Evolutionary conservation across 1,284 basidiomycete species (phyloP).

Genomic region (Sanghuangporus weigelae): DNA sequence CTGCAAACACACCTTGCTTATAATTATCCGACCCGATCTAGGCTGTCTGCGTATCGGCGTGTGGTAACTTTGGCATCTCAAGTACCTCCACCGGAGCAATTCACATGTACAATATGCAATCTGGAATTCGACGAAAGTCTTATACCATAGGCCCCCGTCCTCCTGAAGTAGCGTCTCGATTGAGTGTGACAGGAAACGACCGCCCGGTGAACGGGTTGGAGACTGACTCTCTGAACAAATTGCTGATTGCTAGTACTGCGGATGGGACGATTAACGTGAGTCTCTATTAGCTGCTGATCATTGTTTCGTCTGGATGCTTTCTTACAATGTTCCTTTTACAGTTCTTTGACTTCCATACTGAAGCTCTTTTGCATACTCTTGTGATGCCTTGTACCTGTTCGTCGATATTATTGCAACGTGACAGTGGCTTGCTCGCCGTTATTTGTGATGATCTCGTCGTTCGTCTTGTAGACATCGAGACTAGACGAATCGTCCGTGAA

Average conservation of each 20-base stretch:
- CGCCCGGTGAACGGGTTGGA: slow-evolving; percentile 79
- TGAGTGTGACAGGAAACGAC: slow-evolving; percentile 39
- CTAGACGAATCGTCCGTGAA: slow-evolving; percentile 82
- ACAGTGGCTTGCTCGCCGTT: slow-evolving; percentile 82
- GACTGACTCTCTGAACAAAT: slow-evolving; percentile 81
- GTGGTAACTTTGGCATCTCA: slow-evolving; percentile 93
- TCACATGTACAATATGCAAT: slow-evolving; percentile 95
- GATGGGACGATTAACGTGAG: slow-evolving; percentile 87
- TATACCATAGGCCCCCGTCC: slow-evolving; percentile 67
- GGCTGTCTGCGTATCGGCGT: slow-evolving; percentile 89
- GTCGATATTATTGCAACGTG: slow-evolving; percentile 75
- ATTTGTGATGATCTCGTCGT: slow-evolving; percentile 85
- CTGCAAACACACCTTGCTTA: background rate
- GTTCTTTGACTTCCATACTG: slow-evolving; percentile 96
- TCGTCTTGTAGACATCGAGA: slow-evolving; percentile 90
- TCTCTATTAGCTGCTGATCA: slow-evolving; percentile 15
- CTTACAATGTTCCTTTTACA: slow-evolving; percentile 29
- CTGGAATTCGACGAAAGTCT: slow-evolving; percentile 78
- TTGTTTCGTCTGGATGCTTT: background rate
- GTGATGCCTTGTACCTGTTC: slow-evolving; percentile 65
- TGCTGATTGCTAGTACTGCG: slow-evolving; percentile 78
- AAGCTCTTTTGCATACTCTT: slow-evolving; percentile 64
- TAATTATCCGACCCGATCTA: slow-evolving; percentile 26
- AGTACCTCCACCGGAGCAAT: slow-evolving; percentile 78
- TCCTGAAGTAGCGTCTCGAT: slow-evolving; percentile 40